Base-by-base conservation (phyloP, 2,329 filamentous ascomycete species). In the Cytospora chrysosperma region DNA sequence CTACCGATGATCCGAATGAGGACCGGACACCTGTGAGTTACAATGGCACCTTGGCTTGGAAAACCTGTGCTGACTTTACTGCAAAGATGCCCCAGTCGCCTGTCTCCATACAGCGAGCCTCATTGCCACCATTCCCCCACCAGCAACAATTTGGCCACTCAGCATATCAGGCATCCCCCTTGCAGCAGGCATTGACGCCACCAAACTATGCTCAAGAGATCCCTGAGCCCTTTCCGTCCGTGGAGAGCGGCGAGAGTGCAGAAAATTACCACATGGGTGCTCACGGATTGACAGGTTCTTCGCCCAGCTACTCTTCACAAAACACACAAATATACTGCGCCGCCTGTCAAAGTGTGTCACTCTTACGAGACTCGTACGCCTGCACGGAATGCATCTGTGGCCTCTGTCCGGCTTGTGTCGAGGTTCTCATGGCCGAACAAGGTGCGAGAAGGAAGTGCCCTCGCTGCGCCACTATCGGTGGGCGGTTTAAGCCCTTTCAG, bases 381-480 rank as follows among this genome's bases (percentile, higher is more conserved):
- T 98, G 94, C 75, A 97, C 93, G 1, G 93, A 97, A 75, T 98
- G 95, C 75, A 96, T 98, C 67, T 96, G 92, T 74, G 94, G 93
- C 19, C 84, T 98, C 56, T 98, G 95, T 75, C 87, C 89, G 67
- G 87, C 92, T 64, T 98, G 94, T 71, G 92, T 97, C 63, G 89
- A 93, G 71, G 86, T 91, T 37, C 81, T 94, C 61, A 88, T 92
- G 76, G 85, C 85, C 69, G 90, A 92, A 73, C 89, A 92, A 73
- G 87, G 89, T 57, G 89, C 90, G 15, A 79, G 89, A 66, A 85
- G 89, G 71, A 91, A 90, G 73, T 95, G 91, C 77, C 91, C 91
- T 63, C 84, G 88, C 68, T 95, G 91, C 73, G 88, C 88, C 61
- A 91, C 88, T 47, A 88, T 93, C 67, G 91, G 91, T 61, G 89